Evolutionary conservation across 2,329 filamentous ascomycete genomes (phyloP), one percentile per base, ranked within the genome.

Genomic region (Stachybotrys chlorohalonatus): DNA sequence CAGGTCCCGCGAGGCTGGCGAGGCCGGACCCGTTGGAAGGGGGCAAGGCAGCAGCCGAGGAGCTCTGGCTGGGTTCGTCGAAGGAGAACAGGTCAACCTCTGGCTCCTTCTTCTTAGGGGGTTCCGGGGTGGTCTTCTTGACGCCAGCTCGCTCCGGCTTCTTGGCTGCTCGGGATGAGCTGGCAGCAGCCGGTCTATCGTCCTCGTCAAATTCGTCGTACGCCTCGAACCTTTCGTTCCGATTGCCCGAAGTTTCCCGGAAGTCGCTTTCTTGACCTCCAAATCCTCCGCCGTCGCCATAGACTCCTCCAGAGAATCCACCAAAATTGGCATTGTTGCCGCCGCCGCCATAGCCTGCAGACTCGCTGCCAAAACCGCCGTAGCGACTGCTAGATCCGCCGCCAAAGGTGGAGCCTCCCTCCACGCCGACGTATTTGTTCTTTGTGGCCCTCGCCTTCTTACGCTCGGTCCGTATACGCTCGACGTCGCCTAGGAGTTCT

Each of bases 151-250:
- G 65, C 53, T 72, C 70, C 6, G 69, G 62, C 56, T 62, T 62
- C 57, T 66, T 67, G 9, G 67, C 56, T 47, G 57, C 72, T 62
- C 57, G 72, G 62, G 77, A 82, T 39, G 82, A 72, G 56, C 81
- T 74, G 46, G 8, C 17, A 52, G 69, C 63, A 1, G 69, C 64
- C 30, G 75, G 75, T 53, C 72, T 66, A 39, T 77, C 73, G 47
- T 80, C 90, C 64, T 96, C 94, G 54, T 97, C 93, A 64, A 87
- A 93, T 71, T 99, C 94, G 67, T 99, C 92, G 65, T 99, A 99
- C 71, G 96, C 94, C 63, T 97, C 93, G 63, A 96, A 99, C 60
- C 86, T 83, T 60, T 95, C 91, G 54, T 79, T 76, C 55, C 85
- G 75, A 62, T 76, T 59, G 11, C 62, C 77, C 56, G 82, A 74